A percentile compares a stretch with the other conserved stretches of the same genome.
phyloP scores from a whole-genome alignment of 176 grass and related monocot genomes.

The Zea luxurians region DNA sequence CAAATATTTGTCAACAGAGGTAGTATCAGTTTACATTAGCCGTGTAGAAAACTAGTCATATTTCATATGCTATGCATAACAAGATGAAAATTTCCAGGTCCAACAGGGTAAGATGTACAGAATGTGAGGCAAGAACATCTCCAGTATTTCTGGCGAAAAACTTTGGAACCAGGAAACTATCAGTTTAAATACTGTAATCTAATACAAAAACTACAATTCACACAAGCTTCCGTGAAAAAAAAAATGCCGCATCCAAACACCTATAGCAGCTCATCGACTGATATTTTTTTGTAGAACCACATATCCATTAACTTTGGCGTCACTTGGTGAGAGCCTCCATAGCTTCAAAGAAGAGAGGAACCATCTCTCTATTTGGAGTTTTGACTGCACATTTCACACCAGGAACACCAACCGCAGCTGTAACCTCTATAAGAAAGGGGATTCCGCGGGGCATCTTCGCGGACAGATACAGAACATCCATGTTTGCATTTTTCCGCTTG shows the following conservation, averaged over 20 bases:
- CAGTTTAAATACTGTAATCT: conserved; percentile 45
- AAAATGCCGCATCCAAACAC: not conserved
- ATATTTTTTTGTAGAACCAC: conserved; percentile 27
- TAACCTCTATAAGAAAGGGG: conserved; percentile 90
- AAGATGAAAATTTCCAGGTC: conserved; percentile 2
- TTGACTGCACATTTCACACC: conserved; percentile 94
- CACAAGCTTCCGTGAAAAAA: conserved; percentile 30
- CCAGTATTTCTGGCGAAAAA: conserved; percentile 31
- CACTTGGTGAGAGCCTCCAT: conserved; percentile 80
- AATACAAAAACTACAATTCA: conserved; percentile 45
- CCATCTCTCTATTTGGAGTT: conserved; percentile 77
- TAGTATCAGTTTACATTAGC: not conserved
- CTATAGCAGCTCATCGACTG: conserved; percentile 25
- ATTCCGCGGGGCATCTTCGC: conserved; percentile 68
- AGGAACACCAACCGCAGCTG: conserved; percentile 60
- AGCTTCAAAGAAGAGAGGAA: conserved; percentile 81
- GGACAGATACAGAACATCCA: conserved; percentile 74
- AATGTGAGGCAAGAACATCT: conserved; percentile 18
- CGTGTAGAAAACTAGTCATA: conserved; percentile 22
- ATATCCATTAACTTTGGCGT: conserved; percentile 6
- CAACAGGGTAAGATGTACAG: conserved; percentile 44
- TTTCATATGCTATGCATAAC: conserved; percentile 39
- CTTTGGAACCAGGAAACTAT: conserved; percentile 24
- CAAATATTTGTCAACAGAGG: too few relatives aligned
- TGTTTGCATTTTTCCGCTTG: conserved; percentile 84